phyloP scores from a whole-genome alignment of 1,284 basidiomycete species.

The Puccinia polysora region DNA sequence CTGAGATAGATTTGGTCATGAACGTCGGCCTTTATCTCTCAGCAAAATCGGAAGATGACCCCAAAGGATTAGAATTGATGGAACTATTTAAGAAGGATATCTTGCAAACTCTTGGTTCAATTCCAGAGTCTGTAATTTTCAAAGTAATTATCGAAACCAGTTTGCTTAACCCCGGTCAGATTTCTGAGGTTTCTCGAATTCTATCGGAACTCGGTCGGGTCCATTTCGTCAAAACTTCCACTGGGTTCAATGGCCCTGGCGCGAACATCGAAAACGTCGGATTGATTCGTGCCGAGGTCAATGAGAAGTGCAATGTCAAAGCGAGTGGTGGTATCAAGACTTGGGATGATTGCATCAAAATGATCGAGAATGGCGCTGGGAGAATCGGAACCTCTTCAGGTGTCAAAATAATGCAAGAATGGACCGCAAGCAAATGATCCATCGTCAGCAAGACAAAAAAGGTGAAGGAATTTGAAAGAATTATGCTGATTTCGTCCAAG shows the following conservation, averaged over 20 bases:
- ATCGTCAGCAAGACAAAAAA: no score
- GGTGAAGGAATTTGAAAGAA: no score
- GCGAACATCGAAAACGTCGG: not conserved
- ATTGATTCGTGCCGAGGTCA: not conserved
- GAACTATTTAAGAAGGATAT: not conserved
- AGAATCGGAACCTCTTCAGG: slow-evolving; percentile 21
- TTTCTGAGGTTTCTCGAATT: not conserved
- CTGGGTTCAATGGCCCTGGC: slow-evolving; percentile 1
- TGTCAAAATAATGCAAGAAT: slow-evolving; percentile 5
- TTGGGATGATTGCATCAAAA: no score
- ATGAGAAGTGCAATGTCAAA: not conserved
- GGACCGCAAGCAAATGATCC: not conserved
- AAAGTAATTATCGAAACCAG: slow-evolving; percentile 25
- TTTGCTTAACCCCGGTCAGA: not conserved
- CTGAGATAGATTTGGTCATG: slow-evolving; percentile 21
- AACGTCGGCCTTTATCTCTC: not conserved
- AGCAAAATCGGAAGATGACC: not conserved
- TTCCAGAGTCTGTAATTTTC: not conserved
- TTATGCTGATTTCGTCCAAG: no score
- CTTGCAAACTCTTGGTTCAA: not conserved
- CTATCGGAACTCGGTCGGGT: not conserved
- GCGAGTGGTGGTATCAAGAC: slow-evolving; percentile 8
- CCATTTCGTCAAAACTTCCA: slow-evolving; percentile 11
- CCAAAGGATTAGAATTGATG: not conserved
- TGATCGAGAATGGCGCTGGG: slow-evolving; percentile 14